Evolutionary conservation across 2,329 filamentous ascomycete species (phyloP).

Genomic region (Colletotrichum liriopes): DNA sequence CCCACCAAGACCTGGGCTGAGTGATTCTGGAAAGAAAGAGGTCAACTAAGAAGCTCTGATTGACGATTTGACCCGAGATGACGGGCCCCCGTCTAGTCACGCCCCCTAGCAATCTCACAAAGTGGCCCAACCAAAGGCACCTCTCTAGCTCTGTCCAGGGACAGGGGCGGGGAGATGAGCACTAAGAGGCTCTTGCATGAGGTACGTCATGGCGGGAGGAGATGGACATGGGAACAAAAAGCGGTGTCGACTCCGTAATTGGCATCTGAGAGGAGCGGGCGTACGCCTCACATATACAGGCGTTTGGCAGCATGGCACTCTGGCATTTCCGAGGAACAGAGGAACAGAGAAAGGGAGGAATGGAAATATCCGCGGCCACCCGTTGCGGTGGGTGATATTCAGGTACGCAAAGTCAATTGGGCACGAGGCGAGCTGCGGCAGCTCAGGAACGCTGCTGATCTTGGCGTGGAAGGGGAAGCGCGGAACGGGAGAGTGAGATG

Average conservation of each 20-base stretch:
- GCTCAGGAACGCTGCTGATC: slow-evolving; percentile 23
- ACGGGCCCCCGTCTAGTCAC: not conserved
- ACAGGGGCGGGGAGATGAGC: slow-evolving; percentile 13
- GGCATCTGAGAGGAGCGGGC: not conserved
- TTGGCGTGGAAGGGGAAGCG: not conserved
- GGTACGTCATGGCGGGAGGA: slow-evolving; percentile 17
- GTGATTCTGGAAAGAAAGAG: not conserved
- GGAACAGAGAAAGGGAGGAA: not conserved
- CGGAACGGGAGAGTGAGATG: not conserved
- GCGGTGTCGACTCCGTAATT: slow-evolving; percentile 16
- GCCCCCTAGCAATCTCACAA: not conserved
- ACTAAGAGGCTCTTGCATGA: slow-evolving; percentile 9
- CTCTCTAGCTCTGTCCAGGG: not conserved
- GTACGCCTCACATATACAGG: not conserved
- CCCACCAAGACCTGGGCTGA: not conserved
- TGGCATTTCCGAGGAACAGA: not conserved
- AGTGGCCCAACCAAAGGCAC: not conserved
- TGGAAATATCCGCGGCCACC: not conserved
- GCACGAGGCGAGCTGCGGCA: not conserved
- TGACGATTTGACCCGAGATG: not conserved
- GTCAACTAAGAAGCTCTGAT: not conserved
- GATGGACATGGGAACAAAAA: not conserved
- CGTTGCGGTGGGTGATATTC: slow-evolving; percentile 23
- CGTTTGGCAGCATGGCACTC: not conserved
- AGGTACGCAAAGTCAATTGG: slow-evolving; percentile 40